Conservation (phyloP, 768 basidiomycete genomes). For the Phanerochaete sordida region DNA sequence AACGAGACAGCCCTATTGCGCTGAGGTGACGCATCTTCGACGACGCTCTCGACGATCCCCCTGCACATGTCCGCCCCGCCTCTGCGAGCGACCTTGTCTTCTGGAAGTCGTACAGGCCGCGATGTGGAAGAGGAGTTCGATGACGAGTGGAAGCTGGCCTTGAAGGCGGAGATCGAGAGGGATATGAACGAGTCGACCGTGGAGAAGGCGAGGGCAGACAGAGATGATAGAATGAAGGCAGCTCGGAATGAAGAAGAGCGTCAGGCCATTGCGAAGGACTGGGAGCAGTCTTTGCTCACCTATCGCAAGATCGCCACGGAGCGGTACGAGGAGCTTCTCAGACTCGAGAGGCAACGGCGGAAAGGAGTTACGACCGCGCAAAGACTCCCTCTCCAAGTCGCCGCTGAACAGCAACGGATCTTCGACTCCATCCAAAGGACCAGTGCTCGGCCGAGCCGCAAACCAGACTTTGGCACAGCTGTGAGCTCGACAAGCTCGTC, state of each 20-base stretch:
- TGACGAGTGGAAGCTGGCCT: slow-evolving; percentile 48
- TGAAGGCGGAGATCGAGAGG: slow-evolving; percentile 50
- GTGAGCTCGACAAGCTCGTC: not conserved
- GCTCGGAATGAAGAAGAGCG: slow-evolving; percentile 31
- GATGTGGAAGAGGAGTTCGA: slow-evolving; percentile 43
- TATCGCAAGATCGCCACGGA: slow-evolving; percentile 45
- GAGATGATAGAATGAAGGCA: slow-evolving; percentile 47
- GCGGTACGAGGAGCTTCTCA: slow-evolving; percentile 40
- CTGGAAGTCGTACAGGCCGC: slow-evolving; percentile 15
- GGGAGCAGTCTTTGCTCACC: slow-evolving; percentile 37
- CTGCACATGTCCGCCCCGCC: slow-evolving; percentile 13
- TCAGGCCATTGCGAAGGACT: slow-evolving; percentile 36
- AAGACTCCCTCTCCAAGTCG: not conserved
- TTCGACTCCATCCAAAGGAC: not conserved
- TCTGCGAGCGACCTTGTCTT: not conserved
- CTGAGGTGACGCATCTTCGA: not conserved
- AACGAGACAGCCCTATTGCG: not conserved
- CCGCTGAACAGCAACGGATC: not conserved
- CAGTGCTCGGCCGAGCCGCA: not conserved
- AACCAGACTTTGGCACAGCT: not conserved
- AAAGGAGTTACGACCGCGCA: not conserved
- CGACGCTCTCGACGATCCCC: not conserved
- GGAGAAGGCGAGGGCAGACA: slow-evolving; percentile 60
- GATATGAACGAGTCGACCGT: slow-evolving; percentile 35
- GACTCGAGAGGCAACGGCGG: slow-evolving; percentile 19